A percentile compares a stretch with the other conserved stretches of the same genome.
Evolutionary conservation across 495 filamentous ascomycete species (phyloP).

Genomic region (Podospora didyma): DNA sequence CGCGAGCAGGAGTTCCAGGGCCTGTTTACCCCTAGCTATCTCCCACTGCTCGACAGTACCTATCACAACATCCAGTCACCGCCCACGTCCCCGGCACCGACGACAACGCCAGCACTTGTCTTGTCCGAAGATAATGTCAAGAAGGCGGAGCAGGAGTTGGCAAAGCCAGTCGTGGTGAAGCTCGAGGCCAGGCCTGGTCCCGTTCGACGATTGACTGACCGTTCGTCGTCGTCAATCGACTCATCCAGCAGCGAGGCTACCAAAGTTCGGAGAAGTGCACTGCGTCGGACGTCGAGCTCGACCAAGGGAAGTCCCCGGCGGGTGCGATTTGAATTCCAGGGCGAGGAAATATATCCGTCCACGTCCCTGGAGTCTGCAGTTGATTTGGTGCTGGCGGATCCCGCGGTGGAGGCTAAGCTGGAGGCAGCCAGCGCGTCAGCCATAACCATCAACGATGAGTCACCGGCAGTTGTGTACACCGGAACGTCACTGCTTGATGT

Average conservation of each 20-base stretch:
- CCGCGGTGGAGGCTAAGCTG: constrained; percentile 17
- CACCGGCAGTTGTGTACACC: constrained; percentile 12
- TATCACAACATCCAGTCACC: constrained; percentile 28
- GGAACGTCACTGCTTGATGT: constrained; percentile 28
- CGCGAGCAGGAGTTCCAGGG: constrained; percentile 56
- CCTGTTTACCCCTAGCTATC: constrained; percentile 56
- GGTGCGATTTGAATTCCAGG: constrained; percentile 51
- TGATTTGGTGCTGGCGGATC: constrained; percentile 3
- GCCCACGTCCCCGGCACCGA: constrained; percentile 17
- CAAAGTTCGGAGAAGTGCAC: constrained; percentile 41
- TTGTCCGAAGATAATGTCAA: constrained; percentile 19
- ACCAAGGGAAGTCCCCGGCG: constrained; percentile 46
- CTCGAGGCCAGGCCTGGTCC: constrained; percentile 12
- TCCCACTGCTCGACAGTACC: constrained; percentile 51
- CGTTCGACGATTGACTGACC: constrained; percentile 27
- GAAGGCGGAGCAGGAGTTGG: constrained; percentile 23
- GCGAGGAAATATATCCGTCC: constrained; percentile 49
- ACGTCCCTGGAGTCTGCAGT: background rate
- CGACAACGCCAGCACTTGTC: constrained; percentile 11
- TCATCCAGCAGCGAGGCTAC: constrained; percentile 38
- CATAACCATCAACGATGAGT: constrained; percentile 19
- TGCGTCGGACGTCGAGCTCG: constrained; percentile 45
- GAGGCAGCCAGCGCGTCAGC: constrained; percentile 18
- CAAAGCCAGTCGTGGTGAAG: constrained; percentile 13
- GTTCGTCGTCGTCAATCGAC: constrained; percentile 35